Evolutionary conservation across 306 rosid species (phyloP), one percentile per base, ranked within the genome.

Genomic region (Alnus rubra): DNA sequence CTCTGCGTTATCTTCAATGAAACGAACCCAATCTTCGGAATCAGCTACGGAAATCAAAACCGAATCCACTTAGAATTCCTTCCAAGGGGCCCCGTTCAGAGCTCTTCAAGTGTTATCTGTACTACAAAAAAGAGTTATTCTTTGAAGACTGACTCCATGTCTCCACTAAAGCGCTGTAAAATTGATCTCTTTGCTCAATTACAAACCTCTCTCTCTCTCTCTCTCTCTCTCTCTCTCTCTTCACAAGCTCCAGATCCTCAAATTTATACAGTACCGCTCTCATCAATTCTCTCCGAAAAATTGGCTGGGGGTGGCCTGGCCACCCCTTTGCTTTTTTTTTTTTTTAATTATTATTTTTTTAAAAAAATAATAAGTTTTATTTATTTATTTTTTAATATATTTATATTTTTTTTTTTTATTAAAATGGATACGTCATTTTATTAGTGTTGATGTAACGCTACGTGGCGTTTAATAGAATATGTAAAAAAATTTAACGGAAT

Each of bases 191-290:
- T 77, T 48, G 56, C 75, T 56, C 45, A 54, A 80, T 72, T 65
- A 23, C 54, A 71, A 80, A 84, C 90, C 89, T 82, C 28, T 23
- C 28, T 23, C 28, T 23, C 28, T 23, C 28, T 23, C 89, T 82
- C 28, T 23, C 28, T 23, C 28, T 23, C 28, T 23, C 28, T 23
- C 28, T 23, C 73, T 76, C 59, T 44, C 65, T 82, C 39, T n/a
- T 69, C 6, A 39, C 45, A 23, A 75, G 84, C 69, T 76, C 76
- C 81, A 86, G 93, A 91, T 91, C 92, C 86, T 86, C 79, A 30
- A 69, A 82, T 82, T 81, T 85, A 80, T 83, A 78, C 71, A 78
- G 78, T 73, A 70, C 31, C 78, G 60, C 82, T 65, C 80, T 79
- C 74, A 19, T 7, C 19, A 81, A 75, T 83, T 74, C 71, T 64